phyloP scores from a whole-genome alignment of 768 basidiomycete genomes.

The Austroboletus eburneus region DNA sequence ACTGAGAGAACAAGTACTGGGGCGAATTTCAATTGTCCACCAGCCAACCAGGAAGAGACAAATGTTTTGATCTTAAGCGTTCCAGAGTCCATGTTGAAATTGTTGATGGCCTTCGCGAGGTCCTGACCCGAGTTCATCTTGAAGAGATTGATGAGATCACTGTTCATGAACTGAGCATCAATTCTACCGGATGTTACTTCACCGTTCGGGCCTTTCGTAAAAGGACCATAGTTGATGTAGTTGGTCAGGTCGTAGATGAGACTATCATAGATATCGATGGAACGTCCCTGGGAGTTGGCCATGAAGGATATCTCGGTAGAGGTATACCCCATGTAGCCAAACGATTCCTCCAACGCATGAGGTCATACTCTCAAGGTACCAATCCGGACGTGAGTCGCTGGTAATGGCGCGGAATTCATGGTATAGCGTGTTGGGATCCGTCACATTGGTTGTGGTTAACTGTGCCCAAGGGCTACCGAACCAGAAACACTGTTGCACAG shows the following conservation, averaged over 20 bases:
- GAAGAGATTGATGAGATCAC: constrained; percentile 70
- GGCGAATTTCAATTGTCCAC: constrained; percentile 90
- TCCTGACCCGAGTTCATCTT: constrained; percentile 69
- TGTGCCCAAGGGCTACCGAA: no score
- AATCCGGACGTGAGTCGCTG: no score
- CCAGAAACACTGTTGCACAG: no score
- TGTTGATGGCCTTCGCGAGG: constrained; percentile 70
- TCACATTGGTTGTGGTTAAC: no score
- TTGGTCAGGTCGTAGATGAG: constrained; percentile 83
- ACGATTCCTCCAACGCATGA: constrained; percentile 86
- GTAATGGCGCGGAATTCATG: no score
- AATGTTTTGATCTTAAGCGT: constrained; percentile 71
- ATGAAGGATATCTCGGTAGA: constrained; percentile 68
- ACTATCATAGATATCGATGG: constrained; percentile 83
- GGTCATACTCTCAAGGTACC: constrained; percentile 96
- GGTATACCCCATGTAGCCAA: constrained; percentile 85
- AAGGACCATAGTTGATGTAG: constrained; percentile 72
- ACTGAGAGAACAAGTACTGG: constrained; percentile 87
- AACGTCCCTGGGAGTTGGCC: constrained; percentile 50
- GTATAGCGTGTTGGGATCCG: no score
- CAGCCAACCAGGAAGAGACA: constrained; percentile 89
- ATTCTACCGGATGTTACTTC: constrained; percentile 38
- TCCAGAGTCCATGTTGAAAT: constrained; percentile 53
- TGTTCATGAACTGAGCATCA: constrained; percentile 67
- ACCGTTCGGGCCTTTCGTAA: constrained; percentile 45